Percentiles rank a stretch among this genome's conserved stretches.
Evolutionary conservation across 768 basidiomycete species (phyloP).

Genomic region (Lactarius sp.): DNA sequence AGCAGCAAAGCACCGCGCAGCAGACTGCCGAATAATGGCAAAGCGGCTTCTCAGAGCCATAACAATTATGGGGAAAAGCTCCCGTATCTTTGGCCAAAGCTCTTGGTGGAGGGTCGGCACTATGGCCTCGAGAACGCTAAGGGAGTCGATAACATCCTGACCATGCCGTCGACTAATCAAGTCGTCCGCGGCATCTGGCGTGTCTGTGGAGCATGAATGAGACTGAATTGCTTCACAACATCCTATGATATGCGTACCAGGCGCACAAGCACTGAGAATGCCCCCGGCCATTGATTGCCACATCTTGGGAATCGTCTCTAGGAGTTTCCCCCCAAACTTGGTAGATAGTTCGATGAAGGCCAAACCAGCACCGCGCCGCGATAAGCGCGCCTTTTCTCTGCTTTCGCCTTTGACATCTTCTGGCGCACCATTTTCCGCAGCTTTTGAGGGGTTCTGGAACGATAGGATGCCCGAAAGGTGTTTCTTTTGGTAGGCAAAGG

Average conservation of each 20-base stretch:
- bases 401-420: conserved; percentile 41
- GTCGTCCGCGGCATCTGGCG: conserved; percentile 52
- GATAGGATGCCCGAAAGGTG: conserved; percentile 72
- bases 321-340: conserved; percentile 65
- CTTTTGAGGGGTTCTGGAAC: conserved; percentile 45
- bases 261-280: conserved; percentile 58
- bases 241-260: conserved; percentile 44
- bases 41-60: conserved; percentile 79
- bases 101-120: conserved; percentile 67
- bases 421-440: conserved; percentile 35
- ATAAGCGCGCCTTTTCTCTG: conserved; percentile 68
- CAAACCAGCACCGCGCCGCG: conserved; percentile 78
- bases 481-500: conserved; percentile 68
- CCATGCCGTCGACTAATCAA: conserved; percentile 69
- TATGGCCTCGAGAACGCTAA: conserved; percentile 84
- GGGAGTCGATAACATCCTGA: conserved; percentile 87
- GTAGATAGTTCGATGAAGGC: conserved; percentile 77
- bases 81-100: conserved; percentile 62
- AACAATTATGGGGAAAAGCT: conserved; percentile 72
- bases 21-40: conserved; percentile 85
- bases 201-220: conserved; percentile 27
- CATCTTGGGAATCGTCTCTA: conserved; percentile 85
- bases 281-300: conserved; percentile 91
- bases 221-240: not conserved
- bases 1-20: conserved; percentile 82